Evolutionary conservation across 1,139 yeast species (phyloP), one percentile per base, ranked within the genome.

Genomic region (Geotrichum bryndzae): DNA sequence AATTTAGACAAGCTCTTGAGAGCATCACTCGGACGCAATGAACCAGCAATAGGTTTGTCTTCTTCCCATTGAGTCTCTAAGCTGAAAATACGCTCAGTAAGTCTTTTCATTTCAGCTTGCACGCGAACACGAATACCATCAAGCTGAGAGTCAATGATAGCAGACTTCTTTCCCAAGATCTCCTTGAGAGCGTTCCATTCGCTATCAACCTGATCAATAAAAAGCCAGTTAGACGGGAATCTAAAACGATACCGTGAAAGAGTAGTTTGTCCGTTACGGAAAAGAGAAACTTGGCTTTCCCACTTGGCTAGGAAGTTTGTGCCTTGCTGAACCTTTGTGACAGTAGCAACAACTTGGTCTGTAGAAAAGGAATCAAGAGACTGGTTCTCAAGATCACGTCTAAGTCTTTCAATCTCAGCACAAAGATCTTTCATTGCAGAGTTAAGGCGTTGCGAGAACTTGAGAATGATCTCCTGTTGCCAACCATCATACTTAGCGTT

Each of bases 161-260:
- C 65, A 3, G 72, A 68, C 65, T 82, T 82, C 46, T 74, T 73
- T 0, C 68, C 68, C 35, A 84, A 65, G 2, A 86, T 72, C 25
- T 82, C 79, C 0, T 70, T 66, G 10, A 88, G 71, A 5, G 83
- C 77, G 0, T 77, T 71, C 63, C 81, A 71, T 60, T 82, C 84
- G 62, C 77, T 79, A 33, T 83, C 86, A 1, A 90, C 67, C 67
- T 88, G 95, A 56, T 88, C 95, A 53, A 78, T 77, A 69, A 77
- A 83, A 0, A 86, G 66, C 90, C 94, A 88, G 33, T 80, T 80
- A 0, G 72, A 57, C 0, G 87, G 83, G 61, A 84, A 80, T 51
- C 77, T 78, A 67, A 76, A 80, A 53, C 87, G 75, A 50, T 79
- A 76, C 48, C 80, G 78, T 0, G 76, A 65, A 15, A 88, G 73